Conservation (phyloP, 2,329 filamentous ascomycete species). For the Colletotrichum limetticola region DNA sequence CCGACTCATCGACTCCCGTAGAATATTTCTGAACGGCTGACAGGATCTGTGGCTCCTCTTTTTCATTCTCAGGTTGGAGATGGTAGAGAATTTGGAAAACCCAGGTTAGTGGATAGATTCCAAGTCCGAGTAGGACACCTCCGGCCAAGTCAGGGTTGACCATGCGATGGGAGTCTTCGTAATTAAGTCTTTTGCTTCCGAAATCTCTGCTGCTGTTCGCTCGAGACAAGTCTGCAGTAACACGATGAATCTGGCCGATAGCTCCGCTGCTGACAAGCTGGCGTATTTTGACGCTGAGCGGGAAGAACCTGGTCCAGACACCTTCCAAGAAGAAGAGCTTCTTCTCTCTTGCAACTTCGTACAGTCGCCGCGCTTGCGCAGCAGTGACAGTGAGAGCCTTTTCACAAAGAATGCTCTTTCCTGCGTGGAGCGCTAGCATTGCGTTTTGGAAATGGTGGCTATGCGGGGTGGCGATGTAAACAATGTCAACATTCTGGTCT, state of each 20-base stretch:
- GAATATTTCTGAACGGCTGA: constrained; percentile 77
- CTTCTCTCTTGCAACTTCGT: constrained; percentile 77
- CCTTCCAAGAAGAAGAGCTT: constrained; percentile 84
- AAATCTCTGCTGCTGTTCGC: constrained; percentile 68
- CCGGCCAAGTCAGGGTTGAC: constrained; percentile 85
- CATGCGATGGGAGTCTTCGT: constrained; percentile 75
- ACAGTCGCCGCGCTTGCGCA: constrained; percentile 77
- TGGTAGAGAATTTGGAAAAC: constrained; percentile 90
- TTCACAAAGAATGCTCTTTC: constrained; percentile 90
- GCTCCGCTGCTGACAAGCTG: constrained; percentile 67
- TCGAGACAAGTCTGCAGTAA: constrained; percentile 69
- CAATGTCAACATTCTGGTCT: constrained; percentile 81
- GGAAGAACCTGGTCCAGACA: constrained; percentile 91
- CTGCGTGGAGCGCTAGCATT: constrained; percentile 81
- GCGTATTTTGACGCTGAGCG: constrained; percentile 79
- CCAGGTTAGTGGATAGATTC: constrained; percentile 91
- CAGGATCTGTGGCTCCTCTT: constrained; percentile 74
- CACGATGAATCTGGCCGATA: constrained; percentile 71
- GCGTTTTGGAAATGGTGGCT: constrained; percentile 93
- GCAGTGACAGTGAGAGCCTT: constrained; percentile 90
- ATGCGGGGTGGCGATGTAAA: constrained; percentile 92
- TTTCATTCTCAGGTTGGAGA: constrained; percentile 74
- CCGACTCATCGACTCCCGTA: constrained; percentile 81
- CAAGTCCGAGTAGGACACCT: constrained; percentile 83
- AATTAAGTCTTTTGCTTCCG: constrained; percentile 58